Evolutionary conservation across 2,329 filamentous ascomycete genomes (phyloP), one percentile per base, ranked within the genome.

Genomic region (Cercospora sojina): DNA sequence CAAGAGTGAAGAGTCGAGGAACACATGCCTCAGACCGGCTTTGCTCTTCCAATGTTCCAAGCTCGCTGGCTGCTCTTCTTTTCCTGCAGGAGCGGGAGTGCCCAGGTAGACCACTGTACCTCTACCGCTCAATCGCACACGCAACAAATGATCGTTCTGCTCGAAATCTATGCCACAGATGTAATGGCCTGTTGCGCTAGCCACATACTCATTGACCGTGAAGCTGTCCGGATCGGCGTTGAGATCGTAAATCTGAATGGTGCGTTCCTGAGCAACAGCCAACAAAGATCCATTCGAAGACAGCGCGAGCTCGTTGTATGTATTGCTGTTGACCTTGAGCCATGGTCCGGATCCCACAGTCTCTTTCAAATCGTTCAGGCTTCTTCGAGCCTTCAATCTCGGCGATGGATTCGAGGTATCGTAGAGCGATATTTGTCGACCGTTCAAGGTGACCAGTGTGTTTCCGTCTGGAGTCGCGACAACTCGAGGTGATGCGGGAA

Each of bases 111-210:
- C 32, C 1, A 78, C 75, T 2, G 72, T 69, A 8, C 77, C 76
- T 43, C 75, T 77, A 5, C 75, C 74, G 63, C 73, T 77, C 57
- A 77, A 64, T 27, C 71, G 69, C 2, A 78, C 72, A 8, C 77
- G 74, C 18, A 78, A 67, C 10, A 77, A 56, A 57, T 73, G 72
- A 59, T 77, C 73, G 31, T 76, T 67, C 62, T 75, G 71, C 61
- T 77, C 75, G 51, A 78, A 78, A 12, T 73, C 73, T 43, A 78
- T 69, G 2, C 76, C 77, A 49, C 73, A 74, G n/a, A 78, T 75
- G 61, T 74, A 76, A 65, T 77, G 74, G 9, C 76, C 77, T 10
- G 74, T 71, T 9, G 76, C 76, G 32, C 72, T 73, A 8, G 70
- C 65, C 51, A 77, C 66, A 64, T 76, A 75, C 29, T 76, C 70